These are phyloP conservation scores for Coffea humblotiana DNA, from an alignment of 305 asterid species.

Conservation along the genomic window DNA sequence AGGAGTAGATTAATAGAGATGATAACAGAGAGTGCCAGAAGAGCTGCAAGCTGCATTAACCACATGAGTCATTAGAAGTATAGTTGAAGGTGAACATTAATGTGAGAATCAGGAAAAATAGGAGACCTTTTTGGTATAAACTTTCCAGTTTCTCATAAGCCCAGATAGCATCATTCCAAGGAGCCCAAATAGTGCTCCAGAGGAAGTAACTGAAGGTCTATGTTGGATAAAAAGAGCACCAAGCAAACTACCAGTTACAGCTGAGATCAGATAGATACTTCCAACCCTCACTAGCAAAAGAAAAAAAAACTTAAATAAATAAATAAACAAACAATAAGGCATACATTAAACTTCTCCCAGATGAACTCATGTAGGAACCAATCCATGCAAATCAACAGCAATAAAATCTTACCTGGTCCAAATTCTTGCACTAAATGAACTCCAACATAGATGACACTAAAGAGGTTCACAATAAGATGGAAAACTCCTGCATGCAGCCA, in stretches of 20 bases:
- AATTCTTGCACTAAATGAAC: constrained; percentile 89
- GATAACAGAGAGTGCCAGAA: constrained; percentile 40
- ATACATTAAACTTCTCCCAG: neutral
- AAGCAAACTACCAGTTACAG: constrained; percentile 55
- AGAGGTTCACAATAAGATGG: constrained; percentile 67
- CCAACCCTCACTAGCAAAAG: constrained; percentile 65
- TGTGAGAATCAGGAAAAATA: neutral
- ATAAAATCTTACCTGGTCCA: constrained; percentile 56
- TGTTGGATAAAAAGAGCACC: constrained; percentile 73
- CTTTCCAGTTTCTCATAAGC: constrained; percentile 64
- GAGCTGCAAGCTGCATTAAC: constrained; percentile 55
- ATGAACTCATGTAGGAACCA: neutral
- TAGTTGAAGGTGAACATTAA: constrained; percentile 16
- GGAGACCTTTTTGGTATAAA: constrained; percentile 69
- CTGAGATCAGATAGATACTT: constrained; percentile 61
- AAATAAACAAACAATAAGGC: neutral
- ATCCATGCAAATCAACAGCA: constrained; percentile 5
- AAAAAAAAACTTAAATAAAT: neutral
- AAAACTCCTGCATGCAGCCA: constrained; percentile 82
- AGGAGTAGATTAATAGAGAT: constrained; percentile 46
- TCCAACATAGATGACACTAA: constrained; percentile 65
- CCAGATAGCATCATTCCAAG: constrained; percentile 77
- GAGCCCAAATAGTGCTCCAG: constrained; percentile 79
- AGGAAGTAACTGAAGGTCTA: constrained; percentile 75
- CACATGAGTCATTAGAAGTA: constrained; percentile 12